Conservation (phyloP, 345 rosid species). For the Rhodamnia rubescens region DNA sequence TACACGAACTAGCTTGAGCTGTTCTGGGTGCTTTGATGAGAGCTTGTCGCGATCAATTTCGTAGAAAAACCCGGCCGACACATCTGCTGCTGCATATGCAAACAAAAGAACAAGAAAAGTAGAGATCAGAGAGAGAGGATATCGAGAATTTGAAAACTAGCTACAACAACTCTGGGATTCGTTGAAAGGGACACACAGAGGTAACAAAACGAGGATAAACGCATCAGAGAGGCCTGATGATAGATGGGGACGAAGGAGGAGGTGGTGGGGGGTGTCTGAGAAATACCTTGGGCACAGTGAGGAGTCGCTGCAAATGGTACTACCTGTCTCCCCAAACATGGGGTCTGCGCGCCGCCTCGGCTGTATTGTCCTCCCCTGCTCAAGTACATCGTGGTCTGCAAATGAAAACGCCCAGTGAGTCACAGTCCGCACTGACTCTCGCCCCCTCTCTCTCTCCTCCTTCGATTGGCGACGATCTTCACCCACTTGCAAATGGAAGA, state of each 20-base stretch:
- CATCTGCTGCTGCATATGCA: slow-evolving; percentile 40
- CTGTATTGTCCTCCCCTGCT: slow-evolving; percentile 12
- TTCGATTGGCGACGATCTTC: neutral
- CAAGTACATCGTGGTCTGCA: slow-evolving; percentile 7
- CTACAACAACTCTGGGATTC: neutral
- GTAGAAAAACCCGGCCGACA: slow-evolving; percentile 54
- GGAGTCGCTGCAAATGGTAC: neutral
- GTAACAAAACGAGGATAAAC: neutral
- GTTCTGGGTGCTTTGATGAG: slow-evolving; percentile 37
- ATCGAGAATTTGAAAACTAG: neutral
- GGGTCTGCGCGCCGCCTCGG: slow-evolving; percentile 1
- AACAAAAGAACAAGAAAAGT: neutral
- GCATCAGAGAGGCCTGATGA: neutral
- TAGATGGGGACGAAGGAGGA: neutral
- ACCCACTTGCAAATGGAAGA: neutral
- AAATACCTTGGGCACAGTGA: neutral
- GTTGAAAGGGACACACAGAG: neutral
- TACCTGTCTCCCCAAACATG: slow-evolving; percentile 8
- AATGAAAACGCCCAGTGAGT: neutral
- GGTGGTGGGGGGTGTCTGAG: neutral
- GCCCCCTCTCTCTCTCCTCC: neutral
- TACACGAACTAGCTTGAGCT: slow-evolving; percentile 44
- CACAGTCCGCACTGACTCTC: neutral
- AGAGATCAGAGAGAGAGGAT: neutral
- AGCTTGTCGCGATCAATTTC: slow-evolving; percentile 60